Conservation (phyloP, 495 filamentous ascomycete genomes). For the Hypoxylon crocopeplum region DNA sequence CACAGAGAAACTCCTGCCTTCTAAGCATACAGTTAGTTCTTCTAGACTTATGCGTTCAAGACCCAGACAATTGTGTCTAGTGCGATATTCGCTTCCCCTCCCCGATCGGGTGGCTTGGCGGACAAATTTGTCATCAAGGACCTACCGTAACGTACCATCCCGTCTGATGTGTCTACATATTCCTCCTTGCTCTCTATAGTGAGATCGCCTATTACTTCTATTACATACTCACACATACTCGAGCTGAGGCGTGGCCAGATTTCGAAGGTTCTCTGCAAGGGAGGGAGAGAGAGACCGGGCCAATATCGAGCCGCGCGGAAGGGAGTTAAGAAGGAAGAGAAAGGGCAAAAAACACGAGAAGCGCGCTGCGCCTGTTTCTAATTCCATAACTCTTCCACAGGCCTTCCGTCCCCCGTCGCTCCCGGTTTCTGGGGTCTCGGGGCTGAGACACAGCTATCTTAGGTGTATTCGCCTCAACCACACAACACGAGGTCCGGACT, state of each 20-base stretch:
- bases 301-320: constrained; percentile 17
- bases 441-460: constrained; percentile 5
- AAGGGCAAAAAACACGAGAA: constrained; percentile 6
- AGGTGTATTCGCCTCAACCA: not conserved
- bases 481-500: not conserved
- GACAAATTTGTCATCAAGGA: constrained; percentile 10
- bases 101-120: constrained; percentile 16
- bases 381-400: constrained; percentile 2
- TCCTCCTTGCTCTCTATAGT: not conserved
- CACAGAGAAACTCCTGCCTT: not conserved
- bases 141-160: not conserved
- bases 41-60: not conserved
- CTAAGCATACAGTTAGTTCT: not conserved
- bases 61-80: not conserved
- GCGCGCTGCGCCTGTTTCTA: constrained; percentile 35
- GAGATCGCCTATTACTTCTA: not conserved
- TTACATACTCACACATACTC: constrained; percentile 5
- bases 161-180: no score
- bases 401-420: not conserved
- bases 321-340: not conserved
- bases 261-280: constrained; percentile 14
- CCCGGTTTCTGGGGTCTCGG: not conserved
- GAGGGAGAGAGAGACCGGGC: constrained; percentile 16
- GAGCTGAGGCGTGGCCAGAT: not conserved
- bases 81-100: not conserved